Evolutionary conservation across 768 basidiomycete genomes (phyloP).

Genomic region (Leccinum sublutescens): DNA sequence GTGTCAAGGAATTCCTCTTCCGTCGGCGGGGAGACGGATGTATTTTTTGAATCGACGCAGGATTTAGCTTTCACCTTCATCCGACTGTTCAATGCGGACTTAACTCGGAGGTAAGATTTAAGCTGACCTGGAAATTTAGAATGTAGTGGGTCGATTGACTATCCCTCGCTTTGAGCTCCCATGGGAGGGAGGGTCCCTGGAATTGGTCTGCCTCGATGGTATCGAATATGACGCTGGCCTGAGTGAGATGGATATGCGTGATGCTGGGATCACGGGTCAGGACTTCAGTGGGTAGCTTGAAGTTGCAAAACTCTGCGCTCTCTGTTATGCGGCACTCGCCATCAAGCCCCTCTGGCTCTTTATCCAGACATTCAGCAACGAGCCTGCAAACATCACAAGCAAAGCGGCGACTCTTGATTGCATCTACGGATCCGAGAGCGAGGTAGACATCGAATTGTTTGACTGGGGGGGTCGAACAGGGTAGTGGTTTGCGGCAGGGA

Average conservation of each 20-base stretch:
- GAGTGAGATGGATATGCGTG: slow-evolving; percentile 19
- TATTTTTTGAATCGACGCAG: no score
- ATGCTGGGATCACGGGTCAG: slow-evolving; percentile 1
- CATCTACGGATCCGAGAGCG: slow-evolving; percentile 13
- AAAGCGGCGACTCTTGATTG: slow-evolving; percentile 13
- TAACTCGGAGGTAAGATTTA: background rate
- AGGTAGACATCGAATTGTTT: background rate
- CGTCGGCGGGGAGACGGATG: background rate
- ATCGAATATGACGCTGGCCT: slow-evolving; percentile 6
- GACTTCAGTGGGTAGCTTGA: slow-evolving; percentile 4
- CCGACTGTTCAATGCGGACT: background rate
- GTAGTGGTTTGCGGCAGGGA: background rate
- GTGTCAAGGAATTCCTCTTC: slow-evolving; percentile 3
- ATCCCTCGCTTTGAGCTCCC: slow-evolving; percentile 5
- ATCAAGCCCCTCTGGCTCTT: slow-evolving; percentile 7
- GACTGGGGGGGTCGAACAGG: slow-evolving; percentile 6
- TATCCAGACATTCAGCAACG: slow-evolving; percentile 12
- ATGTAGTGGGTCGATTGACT: background rate
- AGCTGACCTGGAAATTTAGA: slow-evolving; percentile 10
- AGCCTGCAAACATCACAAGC: slow-evolving; percentile 15
- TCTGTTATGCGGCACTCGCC: slow-evolving; percentile 6
- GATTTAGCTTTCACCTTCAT: slow-evolving; percentile 9
- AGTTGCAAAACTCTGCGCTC: slow-evolving; percentile 3
- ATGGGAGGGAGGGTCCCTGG: slow-evolving; percentile 7
- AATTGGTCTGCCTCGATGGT: background rate